Evolutionary conservation across 805 yeast genomes (phyloP).

Genomic region (Cyberlindnera xylosilytica): DNA sequence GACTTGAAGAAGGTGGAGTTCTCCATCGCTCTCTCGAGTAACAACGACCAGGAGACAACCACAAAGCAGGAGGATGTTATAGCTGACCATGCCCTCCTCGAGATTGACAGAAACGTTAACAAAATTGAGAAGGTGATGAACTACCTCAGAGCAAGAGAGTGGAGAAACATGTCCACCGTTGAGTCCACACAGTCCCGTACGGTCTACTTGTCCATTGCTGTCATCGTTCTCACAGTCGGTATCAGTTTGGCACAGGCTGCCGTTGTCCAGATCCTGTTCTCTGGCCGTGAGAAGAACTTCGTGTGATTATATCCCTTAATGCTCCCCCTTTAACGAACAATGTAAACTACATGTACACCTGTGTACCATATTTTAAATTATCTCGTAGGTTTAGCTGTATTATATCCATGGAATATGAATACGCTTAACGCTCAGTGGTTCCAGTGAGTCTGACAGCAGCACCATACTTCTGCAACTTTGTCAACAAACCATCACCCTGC

Average conservation of each 20-base stretch:
- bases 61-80: slow-evolving; percentile 45
- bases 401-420: background rate
- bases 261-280: slow-evolving; percentile 81
- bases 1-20: slow-evolving; percentile 64
- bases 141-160: slow-evolving; percentile 92
- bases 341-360: background rate
- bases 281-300: slow-evolving; percentile 39
- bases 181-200: slow-evolving; percentile 74
- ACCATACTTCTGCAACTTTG: slow-evolving; percentile 93
- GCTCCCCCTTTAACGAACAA: background rate
- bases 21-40: slow-evolving; percentile 48
- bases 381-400: background rate
- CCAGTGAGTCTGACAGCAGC: slow-evolving; percentile 97
- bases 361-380: background rate
- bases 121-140: slow-evolving; percentile 62
- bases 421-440: slow-evolving; percentile 65
- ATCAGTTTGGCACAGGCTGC: slow-evolving; percentile 75
- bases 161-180: slow-evolving; percentile 93
- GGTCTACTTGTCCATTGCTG: slow-evolving; percentile 70
- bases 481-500: slow-evolving; percentile 88
- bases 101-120: slow-evolving; percentile 56
- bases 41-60: slow-evolving; percentile 28
- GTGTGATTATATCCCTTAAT: slow-evolving; percentile 25
- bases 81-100: slow-evolving; percentile 52
- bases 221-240: slow-evolving; percentile 70